phyloP scores from a whole-genome alignment of 441 rosid genomes.

The Viola pubescens region DNA sequence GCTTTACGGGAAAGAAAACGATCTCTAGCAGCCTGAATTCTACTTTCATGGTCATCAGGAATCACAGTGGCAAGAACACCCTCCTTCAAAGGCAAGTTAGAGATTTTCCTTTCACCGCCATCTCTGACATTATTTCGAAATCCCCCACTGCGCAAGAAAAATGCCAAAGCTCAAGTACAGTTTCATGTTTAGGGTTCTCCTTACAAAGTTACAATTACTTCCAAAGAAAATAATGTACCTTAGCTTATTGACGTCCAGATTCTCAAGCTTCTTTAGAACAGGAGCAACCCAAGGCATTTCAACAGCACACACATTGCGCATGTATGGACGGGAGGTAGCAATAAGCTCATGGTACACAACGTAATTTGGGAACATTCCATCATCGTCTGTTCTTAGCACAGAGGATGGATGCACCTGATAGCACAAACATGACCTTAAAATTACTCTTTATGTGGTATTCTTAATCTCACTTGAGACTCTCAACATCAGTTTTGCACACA shows the following conservation, averaged over 20 bases:
- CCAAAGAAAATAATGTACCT: constrained; percentile 35
- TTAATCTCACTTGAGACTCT: too few relatives aligned
- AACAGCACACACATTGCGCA: constrained; percentile 68
- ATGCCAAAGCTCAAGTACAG: background rate
- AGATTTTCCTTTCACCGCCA: constrained; percentile 27
- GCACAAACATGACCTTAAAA: constrained; percentile 1
- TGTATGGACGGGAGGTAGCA: constrained; percentile 68
- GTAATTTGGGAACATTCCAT: constrained; percentile 65
- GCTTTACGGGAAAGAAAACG: constrained; percentile 85
- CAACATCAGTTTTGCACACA: background rate
- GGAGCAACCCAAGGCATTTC: constrained; percentile 72
- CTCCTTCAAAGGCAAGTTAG: constrained; percentile 27
- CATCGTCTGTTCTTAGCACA: constrained; percentile 53
- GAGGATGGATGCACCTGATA: constrained; percentile 89
- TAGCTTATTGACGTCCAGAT: constrained; percentile 47
- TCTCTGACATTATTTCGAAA: constrained; percentile 24
- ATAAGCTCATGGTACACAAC: constrained; percentile 85
- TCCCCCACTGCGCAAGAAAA: constrained; percentile 53
- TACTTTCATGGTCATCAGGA: constrained; percentile 39
- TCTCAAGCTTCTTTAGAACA: constrained; percentile 62
- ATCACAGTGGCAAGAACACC: constrained; percentile 14
- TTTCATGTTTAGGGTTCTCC: background rate
- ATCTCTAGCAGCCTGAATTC: constrained; percentile 78
- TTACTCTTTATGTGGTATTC: too few relatives aligned
- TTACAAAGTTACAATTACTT: background rate